These are phyloP conservation scores for Cymodocea nodosa DNA, from an alignment of 116 monocot species.

Conservation along the genomic window DNA sequence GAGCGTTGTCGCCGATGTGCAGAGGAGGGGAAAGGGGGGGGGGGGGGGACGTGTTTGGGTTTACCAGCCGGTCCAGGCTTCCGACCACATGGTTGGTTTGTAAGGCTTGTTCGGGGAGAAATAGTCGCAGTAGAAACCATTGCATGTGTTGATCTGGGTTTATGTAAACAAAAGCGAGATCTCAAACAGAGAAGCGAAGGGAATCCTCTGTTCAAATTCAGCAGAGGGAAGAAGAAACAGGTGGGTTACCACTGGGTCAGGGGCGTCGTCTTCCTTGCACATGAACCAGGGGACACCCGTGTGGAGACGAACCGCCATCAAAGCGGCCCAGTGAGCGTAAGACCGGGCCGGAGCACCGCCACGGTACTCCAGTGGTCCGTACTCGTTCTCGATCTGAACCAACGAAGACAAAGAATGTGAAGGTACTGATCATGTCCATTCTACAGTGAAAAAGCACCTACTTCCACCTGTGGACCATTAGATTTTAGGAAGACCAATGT, in stretches of 20 bases:
- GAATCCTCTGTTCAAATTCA: background rate
- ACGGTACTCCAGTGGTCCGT: conserved; percentile 59
- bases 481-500: too few species aligned
- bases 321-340: conserved; percentile 81
- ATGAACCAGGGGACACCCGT: conserved; percentile 96
- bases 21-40: too few species aligned
- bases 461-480: background rate
- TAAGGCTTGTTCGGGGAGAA: conserved; percentile 73
- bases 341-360: conserved; percentile 38
- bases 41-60: background rate
- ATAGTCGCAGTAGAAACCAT: conserved; percentile 92
- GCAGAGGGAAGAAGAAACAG: background rate
- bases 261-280: conserved; percentile 97
- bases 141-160: conserved; percentile 79
- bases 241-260: conserved; percentile 77
- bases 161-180: background rate
- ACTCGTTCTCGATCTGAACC: conserved; percentile 88
- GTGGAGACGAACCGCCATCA: conserved; percentile 77
- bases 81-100: conserved; percentile 95
- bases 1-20: background rate
- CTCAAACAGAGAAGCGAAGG: background rate
- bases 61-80: conserved; percentile 96
- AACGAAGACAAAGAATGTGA: background rate
- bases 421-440: background rate
- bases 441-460: background rate